These are phyloP conservation scores for Lactarius sanguifluus DNA, from an alignment of 768 basidiomycete genomes.

Conservation along the genomic window DNA sequence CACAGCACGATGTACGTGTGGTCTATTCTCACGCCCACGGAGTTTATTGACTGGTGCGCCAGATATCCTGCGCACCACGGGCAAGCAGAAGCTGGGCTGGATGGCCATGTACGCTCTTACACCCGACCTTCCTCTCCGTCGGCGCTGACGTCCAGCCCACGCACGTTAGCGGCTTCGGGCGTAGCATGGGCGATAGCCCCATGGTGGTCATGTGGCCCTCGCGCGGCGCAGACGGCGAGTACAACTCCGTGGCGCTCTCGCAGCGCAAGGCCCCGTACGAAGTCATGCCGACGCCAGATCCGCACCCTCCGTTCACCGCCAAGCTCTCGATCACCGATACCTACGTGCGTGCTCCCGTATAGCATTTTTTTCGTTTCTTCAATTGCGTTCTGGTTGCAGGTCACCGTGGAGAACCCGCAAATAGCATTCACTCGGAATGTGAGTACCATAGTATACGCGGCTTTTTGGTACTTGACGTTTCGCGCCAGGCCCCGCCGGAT, in stretches of 20 bases:
- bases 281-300: conserved; percentile 55
- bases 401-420: conserved; percentile 12
- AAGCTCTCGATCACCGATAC: conserved; percentile 36
- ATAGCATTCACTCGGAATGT: conserved; percentile 17
- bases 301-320: conserved; percentile 53
- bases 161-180: conserved; percentile 51
- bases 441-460: no score
- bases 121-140: conserved; percentile 29
- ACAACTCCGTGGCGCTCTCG: conserved; percentile 53
- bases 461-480: no score
- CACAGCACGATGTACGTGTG: conserved; percentile 18
- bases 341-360: conserved; percentile 37
- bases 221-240: conserved; percentile 42
- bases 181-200: conserved; percentile 50
- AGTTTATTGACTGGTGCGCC: neutral
- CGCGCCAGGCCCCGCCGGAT: conserved; percentile 43
- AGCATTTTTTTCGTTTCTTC: neutral
- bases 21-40: no score
- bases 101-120: conserved; percentile 30
- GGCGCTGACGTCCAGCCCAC: no score
- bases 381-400: neutral
- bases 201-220: conserved; percentile 81
- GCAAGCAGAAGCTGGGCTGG: conserved; percentile 28
- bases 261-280: conserved; percentile 57
- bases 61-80: conserved; percentile 31